Conservation (phyloP, 225 moss, liverwort and hornwort species). For the Bryoerythrophyllum caledonicum region DNA sequence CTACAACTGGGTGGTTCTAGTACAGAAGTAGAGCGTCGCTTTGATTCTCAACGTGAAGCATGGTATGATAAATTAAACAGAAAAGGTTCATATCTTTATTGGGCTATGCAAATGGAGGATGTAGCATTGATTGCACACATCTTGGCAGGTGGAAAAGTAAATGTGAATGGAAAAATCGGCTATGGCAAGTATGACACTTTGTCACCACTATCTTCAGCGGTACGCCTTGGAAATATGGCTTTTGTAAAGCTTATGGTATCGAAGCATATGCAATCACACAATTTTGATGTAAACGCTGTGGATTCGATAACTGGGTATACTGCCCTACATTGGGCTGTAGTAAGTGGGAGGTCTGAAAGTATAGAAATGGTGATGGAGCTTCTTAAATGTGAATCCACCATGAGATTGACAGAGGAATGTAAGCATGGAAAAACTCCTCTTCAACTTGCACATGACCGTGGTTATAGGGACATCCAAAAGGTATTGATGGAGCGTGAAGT, state of each 20-base stretch:
- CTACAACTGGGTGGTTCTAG: neutral
- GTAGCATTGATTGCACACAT: neutral
- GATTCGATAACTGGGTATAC: accelerated
- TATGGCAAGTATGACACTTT: no score
- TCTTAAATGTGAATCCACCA: neutral
- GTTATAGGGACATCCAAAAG: neutral
- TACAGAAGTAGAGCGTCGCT: no score
- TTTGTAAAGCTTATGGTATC: neutral
- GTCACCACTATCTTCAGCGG: neutral
- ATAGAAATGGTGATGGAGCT: neutral
- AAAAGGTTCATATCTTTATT: neutral
- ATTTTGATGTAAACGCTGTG: neutral
- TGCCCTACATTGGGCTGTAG: neutral
- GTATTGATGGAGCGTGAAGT: neutral
- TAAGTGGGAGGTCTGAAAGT: neutral
- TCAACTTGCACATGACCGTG: neutral
- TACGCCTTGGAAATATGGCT: neutral
- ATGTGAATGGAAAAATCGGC: no score
- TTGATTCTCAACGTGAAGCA: neutral
- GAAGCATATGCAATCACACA: neutral
- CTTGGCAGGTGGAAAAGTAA: neutral
- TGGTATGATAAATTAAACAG: accelerated
- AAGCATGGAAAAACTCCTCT: accelerated
- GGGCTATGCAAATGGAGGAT: neutral
- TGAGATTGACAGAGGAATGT: neutral